phyloP scores from a whole-genome alignment of 1,139 yeast species.

The Geotrichum restrictum region DNA sequence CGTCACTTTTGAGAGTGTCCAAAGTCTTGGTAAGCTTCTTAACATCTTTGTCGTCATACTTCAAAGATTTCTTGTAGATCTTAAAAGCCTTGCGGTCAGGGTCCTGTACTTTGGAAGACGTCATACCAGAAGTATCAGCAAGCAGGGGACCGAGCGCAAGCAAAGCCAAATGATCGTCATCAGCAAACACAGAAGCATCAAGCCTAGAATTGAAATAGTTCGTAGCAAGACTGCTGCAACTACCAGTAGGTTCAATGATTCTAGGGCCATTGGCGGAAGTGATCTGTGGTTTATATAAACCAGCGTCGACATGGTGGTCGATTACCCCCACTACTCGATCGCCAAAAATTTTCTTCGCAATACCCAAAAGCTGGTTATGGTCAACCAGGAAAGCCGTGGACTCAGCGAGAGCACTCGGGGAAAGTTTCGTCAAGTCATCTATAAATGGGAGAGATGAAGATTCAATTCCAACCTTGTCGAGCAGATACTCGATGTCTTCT shows the following conservation, averaged over 20 bases:
- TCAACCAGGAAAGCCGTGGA: conserved; percentile 61
- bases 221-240: conserved; percentile 72
- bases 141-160: conserved; percentile 65
- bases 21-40: conserved; percentile 33
- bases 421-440: conserved; percentile 51
- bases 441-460: conserved; percentile 53
- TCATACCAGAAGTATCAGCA: conserved; percentile 65
- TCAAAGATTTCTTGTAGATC: conserved; percentile 33
- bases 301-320: conserved; percentile 85
- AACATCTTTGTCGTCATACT: conserved; percentile 7
- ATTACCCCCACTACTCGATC: conserved; percentile 55
- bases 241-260: conserved; percentile 59
- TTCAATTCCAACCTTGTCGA: conserved; percentile 49
- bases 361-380: conserved; percentile 69
- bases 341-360: conserved; percentile 38
- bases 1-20: conserved; percentile 56
- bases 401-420: conserved; percentile 11
- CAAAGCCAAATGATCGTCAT: conserved; percentile 42
- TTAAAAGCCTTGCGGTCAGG: conserved; percentile 50
- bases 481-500: conserved; percentile 60
- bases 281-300: conserved; percentile 40
- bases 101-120: conserved; percentile 50
- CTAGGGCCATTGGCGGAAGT: conserved; percentile 48
- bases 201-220: conserved; percentile 50
- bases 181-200: conserved; percentile 20